Conservation (phyloP, 2,329 filamentous ascomycete genomes). For the Eutypella sp. region DNA sequence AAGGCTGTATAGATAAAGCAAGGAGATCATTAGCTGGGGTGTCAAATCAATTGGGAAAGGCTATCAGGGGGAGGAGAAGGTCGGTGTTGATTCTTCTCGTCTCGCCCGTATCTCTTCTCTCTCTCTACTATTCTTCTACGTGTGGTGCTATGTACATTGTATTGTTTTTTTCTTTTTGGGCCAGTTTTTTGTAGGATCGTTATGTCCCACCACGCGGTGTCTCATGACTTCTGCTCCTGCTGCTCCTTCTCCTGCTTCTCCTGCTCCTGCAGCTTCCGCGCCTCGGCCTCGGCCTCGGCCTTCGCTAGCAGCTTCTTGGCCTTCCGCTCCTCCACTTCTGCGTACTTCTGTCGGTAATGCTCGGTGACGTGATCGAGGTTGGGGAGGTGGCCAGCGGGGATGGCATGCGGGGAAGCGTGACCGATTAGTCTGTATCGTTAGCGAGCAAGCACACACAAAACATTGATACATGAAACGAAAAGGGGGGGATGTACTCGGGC, state of each 20-base stretch:
- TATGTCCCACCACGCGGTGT: too few species aligned
- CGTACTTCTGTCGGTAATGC: conserved; percentile 51
- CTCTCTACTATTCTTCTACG: not conserved
- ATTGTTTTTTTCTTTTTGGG: not conserved
- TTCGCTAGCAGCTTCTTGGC: conserved; percentile 41
- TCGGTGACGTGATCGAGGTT: conserved; percentile 53
- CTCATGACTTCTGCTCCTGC: conserved; percentile 3
- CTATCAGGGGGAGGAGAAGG: too few species aligned
- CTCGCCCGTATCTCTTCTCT: too few species aligned
- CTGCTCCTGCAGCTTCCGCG: too few species aligned
- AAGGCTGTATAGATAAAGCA: too few species aligned
- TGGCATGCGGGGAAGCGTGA: conserved; percentile 46
- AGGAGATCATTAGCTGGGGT: too few species aligned
- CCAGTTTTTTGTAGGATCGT: not conserved
- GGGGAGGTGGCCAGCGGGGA: conserved; percentile 49
- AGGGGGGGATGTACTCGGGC: conserved; percentile 48
- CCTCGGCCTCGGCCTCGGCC: too few species aligned
- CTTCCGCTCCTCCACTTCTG: conserved; percentile 53
- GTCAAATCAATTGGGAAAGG: too few species aligned
- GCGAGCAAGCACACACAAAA: too few species aligned
- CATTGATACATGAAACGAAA: not conserved
- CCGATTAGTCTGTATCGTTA: conserved; percentile 38
- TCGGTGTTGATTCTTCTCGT: too few species aligned
- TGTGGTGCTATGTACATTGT: too few species aligned
- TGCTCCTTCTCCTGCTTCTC: conserved; percentile 12